Evolutionary conservation across 441 rosid species (phyloP).

Genomic region (Sinapis alba): DNA sequence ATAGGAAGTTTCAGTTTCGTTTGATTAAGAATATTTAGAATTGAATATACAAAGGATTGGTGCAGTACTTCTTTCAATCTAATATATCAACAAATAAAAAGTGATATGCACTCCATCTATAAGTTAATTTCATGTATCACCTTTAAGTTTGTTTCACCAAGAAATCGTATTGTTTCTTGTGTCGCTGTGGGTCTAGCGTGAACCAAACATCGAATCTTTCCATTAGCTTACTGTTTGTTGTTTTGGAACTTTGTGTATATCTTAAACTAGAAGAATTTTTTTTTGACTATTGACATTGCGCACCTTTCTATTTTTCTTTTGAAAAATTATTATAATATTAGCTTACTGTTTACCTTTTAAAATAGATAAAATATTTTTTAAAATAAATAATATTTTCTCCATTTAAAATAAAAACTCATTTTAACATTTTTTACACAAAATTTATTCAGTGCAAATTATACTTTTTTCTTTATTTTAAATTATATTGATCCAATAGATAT

Average conservation of each 20-base stretch:
- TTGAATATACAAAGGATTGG: neutral
- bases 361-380: neutral
- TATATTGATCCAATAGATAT: too few relatives aligned
- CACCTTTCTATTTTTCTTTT: neutral
- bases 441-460: neutral
- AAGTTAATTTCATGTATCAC: neutral
- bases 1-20: conserved; percentile 8
- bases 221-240: neutral
- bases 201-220: neutral
- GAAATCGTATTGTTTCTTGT: neutral
- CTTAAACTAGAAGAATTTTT: neutral
- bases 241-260: neutral
- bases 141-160: neutral
- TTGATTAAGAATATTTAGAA: conserved; percentile 4
- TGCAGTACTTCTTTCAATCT: neutral
- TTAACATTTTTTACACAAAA: too few relatives aligned
- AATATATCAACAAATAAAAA: neutral
- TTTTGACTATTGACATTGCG: neutral
- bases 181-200: neutral
- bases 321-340: neutral
- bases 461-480: too few relatives aligned
- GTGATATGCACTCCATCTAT: neutral
- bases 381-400: too few relatives aligned
- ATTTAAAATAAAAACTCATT: too few relatives aligned
- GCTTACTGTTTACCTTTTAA: neutral